phyloP scores from a whole-genome alignment of 2,329 filamentous ascomycete species.

The Aspergillus tubingensis region DNA sequence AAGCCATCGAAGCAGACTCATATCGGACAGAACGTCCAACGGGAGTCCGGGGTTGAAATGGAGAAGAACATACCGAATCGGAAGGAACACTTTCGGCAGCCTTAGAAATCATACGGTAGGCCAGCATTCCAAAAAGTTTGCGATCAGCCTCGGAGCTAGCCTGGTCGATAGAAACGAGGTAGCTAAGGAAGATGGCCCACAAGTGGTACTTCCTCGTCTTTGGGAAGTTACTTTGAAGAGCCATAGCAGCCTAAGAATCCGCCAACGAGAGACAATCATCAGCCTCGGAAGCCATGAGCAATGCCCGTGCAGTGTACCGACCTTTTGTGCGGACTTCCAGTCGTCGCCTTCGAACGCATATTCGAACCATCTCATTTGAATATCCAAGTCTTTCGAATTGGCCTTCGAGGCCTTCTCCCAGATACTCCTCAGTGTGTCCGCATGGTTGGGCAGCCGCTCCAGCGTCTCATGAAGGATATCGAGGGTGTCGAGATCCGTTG shows the following conservation, averaged over 20 bases:
- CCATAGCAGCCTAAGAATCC: constrained; percentile 48
- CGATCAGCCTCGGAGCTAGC: constrained; percentile 44
- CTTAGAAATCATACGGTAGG: constrained; percentile 53
- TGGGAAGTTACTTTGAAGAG: constrained; percentile 52
- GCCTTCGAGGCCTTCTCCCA: constrained; percentile 52
- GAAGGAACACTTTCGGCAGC: constrained; percentile 47
- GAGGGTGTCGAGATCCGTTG: constrained; percentile 49
- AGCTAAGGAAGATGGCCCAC: constrained; percentile 52
- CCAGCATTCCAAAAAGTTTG: constrained; percentile 52
- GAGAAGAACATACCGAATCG: constrained; percentile 41
- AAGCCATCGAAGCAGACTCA: background rate
- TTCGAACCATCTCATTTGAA: constrained; percentile 50
- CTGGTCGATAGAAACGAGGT: constrained; percentile 42
- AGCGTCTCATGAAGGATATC: constrained; percentile 46
- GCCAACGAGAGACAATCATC: constrained; percentile 6
- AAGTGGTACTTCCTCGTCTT: constrained; percentile 51
- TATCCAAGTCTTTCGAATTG: constrained; percentile 45
- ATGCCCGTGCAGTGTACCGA: constrained; percentile 26
- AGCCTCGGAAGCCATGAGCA: background rate
- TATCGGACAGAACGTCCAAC: background rate
- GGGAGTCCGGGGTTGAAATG: background rate
- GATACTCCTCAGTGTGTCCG: constrained; percentile 37
- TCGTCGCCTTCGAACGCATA: constrained; percentile 44
- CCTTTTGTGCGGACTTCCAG: constrained; percentile 54
- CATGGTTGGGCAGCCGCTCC: constrained; percentile 36